Percentiles rank a stretch among this genome's conserved stretches.
phyloP scores from a whole-genome alignment of 345 rosid genomes.

The Mangifera indica region DNA sequence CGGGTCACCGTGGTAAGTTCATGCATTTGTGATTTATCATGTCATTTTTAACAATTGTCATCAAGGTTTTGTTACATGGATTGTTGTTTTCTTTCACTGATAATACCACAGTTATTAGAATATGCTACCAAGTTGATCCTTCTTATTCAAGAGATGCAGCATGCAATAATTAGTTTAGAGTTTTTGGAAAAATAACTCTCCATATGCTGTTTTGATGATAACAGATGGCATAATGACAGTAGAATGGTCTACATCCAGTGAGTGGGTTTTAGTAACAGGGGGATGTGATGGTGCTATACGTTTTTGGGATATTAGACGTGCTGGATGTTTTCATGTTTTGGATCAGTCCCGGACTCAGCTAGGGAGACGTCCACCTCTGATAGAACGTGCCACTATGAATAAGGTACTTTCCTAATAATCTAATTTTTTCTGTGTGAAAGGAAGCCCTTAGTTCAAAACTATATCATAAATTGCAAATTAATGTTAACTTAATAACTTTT shows the following conservation, averaged over 20 bases:
- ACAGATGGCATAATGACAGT: constrained; percentile 91
- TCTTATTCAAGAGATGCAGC: neutral
- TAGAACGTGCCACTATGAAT: constrained; percentile 39
- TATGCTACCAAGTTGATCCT: neutral
- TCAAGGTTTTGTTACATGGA: constrained; percentile 13
- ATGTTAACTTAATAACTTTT: neutral
- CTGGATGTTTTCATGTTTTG: constrained; percentile 86
- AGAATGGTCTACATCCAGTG: constrained; percentile 95
- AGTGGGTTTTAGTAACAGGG: constrained; percentile 91
- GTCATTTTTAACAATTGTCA: neutral
- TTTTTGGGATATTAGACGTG: constrained; percentile 93
- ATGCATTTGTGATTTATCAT: constrained; percentile 12
- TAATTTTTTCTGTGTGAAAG: neutral
- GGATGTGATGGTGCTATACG: constrained; percentile 99
- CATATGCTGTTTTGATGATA: constrained; percentile 27
- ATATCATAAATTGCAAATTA: constrained; percentile 3
- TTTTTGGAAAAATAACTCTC: neutral
- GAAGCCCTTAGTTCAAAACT: neutral
- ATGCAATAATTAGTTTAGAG: neutral
- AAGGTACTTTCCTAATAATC: constrained; percentile 47
- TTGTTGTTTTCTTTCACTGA: neutral
- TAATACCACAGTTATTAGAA: neutral
- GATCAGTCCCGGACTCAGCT: constrained; percentile 86
- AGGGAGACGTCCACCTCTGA: constrained; percentile 72
- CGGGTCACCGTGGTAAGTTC: constrained; percentile 90